Percentiles rank a stretch among this genome's conserved stretches.
Evolutionary conservation across 352 stramenopile genomes (phyloP).

Genomic region (Globisporangium cystogenes): DNA sequence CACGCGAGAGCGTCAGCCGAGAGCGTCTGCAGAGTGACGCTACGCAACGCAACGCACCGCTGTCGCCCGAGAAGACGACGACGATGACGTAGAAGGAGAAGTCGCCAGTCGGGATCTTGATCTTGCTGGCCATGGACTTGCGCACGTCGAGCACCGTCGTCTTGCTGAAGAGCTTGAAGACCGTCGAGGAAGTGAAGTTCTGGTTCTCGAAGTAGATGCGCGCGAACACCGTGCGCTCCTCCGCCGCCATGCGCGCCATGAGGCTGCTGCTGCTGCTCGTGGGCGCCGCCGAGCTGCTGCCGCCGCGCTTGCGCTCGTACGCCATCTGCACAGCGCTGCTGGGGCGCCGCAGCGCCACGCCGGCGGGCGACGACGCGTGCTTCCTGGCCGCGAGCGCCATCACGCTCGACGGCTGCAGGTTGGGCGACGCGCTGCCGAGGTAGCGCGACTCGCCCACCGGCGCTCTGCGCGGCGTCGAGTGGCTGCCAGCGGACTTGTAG

Average conservation of each 20-base stretch:
- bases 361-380: conserved; percentile 6
- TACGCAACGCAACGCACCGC: conserved; percentile 4
- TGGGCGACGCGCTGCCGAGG: conserved; percentile 5
- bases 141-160: conserved; percentile 75
- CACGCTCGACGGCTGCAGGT: conserved; percentile 15
- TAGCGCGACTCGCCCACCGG: neutral
- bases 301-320: conserved; percentile 14
- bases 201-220: conserved; percentile 85
- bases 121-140: conserved; percentile 77
- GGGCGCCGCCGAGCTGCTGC: neutral
- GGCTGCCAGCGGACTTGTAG: neutral
- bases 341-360: conserved; percentile 2
- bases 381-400: conserved; percentile 9
- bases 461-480: neutral
- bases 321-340: conserved; percentile 1
- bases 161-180: conserved; percentile 63
- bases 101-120: conserved; percentile 59
- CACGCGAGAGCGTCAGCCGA: too few relatives aligned
- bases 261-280: neutral
- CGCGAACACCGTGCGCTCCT: conserved; percentile 65
- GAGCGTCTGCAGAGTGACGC: too few relatives aligned
- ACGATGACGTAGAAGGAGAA: conserved; percentile 79
- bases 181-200: conserved; percentile 75
- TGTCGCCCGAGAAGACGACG: conserved; percentile 69
- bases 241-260: conserved; percentile 13